These are phyloP conservation scores for Claviceps arundinis DNA, from an alignment of 2,329 filamentous ascomycete genomes.

Conservation along the genomic window DNA sequence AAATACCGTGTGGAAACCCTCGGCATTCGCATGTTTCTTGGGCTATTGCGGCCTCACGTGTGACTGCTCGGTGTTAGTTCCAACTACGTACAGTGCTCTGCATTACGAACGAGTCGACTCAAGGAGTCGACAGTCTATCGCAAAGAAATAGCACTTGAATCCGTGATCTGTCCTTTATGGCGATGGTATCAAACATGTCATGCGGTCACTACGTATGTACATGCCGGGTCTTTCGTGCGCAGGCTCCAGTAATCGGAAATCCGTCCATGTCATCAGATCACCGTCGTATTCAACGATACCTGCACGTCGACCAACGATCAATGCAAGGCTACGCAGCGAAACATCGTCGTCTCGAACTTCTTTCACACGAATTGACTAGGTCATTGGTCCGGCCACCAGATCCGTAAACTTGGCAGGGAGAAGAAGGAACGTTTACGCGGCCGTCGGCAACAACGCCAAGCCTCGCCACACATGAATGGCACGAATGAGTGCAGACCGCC, in stretches of 20 bases:
- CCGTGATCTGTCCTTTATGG: background rate
- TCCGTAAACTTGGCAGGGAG: background rate
- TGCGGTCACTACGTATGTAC: no score
- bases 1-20: background rate
- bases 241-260: no score
- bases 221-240: no score
- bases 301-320: background rate
- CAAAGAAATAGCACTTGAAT: background rate
- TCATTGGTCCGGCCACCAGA: background rate
- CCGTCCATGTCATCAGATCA: no score
- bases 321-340: background rate
- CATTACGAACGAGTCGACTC: no score
- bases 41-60: background rate
- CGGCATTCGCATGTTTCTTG: background rate
- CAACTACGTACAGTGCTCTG: background rate
- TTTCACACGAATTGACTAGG: background rate
- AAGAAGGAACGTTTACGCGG: background rate
- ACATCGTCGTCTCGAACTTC: background rate
- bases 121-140: background rate
- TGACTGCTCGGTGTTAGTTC: background rate
- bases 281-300: no score
- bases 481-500: background rate
- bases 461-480: background rate
- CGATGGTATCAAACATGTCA: background rate
- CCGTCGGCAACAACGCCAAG: slow-evolving; percentile 1